These are phyloP conservation scores for Apiotrichum montevideense DNA, from an alignment of 1,284 basidiomycete genomes.

Conservation along the genomic window DNA sequence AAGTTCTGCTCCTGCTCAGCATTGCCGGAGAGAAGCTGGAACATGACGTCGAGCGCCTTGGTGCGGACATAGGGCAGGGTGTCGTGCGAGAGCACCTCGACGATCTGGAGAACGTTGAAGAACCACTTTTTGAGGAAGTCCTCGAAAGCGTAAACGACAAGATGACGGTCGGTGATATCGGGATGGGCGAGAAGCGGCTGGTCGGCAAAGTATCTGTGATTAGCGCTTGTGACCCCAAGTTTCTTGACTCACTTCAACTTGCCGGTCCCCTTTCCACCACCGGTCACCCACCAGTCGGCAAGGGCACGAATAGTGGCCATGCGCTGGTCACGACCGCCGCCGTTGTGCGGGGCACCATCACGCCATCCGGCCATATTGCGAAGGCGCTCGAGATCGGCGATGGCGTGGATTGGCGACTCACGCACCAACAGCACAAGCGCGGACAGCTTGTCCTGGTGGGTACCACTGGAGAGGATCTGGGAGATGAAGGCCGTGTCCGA, in stretches of 20 bases:
- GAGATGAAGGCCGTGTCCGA: conserved; percentile 75
- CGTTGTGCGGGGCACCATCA: conserved; percentile 36
- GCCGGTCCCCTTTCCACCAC: conserved; percentile 61
- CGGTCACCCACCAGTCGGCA: conserved; percentile 95
- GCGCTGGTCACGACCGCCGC: conserved; percentile 67
- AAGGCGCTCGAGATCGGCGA: conserved; percentile 69
- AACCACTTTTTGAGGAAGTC: conserved; percentile 98
- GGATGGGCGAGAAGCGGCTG: conserved; percentile 67
- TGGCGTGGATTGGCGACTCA: conserved; percentile 83
- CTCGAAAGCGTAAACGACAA: conserved; percentile 86
- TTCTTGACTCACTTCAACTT: conserved; percentile 66
- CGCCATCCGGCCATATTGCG: conserved; percentile 75
- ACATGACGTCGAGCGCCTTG: conserved; percentile 68
- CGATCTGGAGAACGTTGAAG: conserved; percentile 81
- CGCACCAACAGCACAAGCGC: conserved; percentile 88
- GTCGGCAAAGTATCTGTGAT: conserved; percentile 77
- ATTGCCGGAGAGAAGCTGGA: conserved; percentile 75
- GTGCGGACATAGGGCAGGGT: conserved; percentile 81
- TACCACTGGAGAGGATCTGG: conserved; percentile 78
- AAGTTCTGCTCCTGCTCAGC: conserved; percentile 98
- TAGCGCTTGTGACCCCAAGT: not conserved
- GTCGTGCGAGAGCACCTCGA: conserved; percentile 87
- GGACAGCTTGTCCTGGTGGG: conserved; percentile 86
- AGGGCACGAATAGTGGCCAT: conserved; percentile 83
- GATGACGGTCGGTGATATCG: conserved; percentile 63